Evolutionary conservation across 345 rosid genomes (phyloP), one percentile per base, ranked within the genome.

Genomic region (Geranium brycei): DNA sequence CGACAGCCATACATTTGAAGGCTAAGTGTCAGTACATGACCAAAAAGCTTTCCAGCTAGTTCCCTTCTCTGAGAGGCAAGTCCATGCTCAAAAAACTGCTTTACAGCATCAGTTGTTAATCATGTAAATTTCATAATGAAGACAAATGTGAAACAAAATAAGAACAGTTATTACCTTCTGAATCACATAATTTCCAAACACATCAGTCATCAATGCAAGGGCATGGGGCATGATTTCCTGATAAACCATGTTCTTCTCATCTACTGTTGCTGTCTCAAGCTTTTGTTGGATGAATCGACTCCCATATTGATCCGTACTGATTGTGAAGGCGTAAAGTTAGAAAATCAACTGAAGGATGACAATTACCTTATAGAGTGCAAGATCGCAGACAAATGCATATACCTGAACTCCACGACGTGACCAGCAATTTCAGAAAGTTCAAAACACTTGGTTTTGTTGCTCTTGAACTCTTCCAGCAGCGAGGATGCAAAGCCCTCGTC

Each of bases 1-100:
- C 98, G 95, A 60, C 98, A 91, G 40, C 98, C 98, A 77, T 91
- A 91, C 98, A 91, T 91, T 70, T 91, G 98, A 72, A 91, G 83
- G 78, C 98, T 89, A 64, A 91, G 92, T 15, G 89, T 75, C 72
- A 91, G 79, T 47, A 91, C 96, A 76, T 87, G 88, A 62, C 88
- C 81, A 68, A 79, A 75, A 41, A 89, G 88, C 77, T 89, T 84
- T 62, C 84, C 89, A 19, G 88, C 95, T 51, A 91, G 75, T 72
- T 91, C 91, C 73, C 96, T 84, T 63, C 85, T 73, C 79, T 91
- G 98, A 31, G 87, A 23, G 2, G 91, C 72, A 73, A 82, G 81
- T 76, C 98, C 98, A 77, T 91, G 92, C 91, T 91, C 98, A 65
- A 91, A 91, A 77, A 89, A 91, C 98, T 91, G 87, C 51, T 72